Evolutionary conservation across 2,329 filamentous ascomycete genomes (phyloP), one percentile per base, ranked within the genome.

Genomic region (Colletotrichum cereale): DNA sequence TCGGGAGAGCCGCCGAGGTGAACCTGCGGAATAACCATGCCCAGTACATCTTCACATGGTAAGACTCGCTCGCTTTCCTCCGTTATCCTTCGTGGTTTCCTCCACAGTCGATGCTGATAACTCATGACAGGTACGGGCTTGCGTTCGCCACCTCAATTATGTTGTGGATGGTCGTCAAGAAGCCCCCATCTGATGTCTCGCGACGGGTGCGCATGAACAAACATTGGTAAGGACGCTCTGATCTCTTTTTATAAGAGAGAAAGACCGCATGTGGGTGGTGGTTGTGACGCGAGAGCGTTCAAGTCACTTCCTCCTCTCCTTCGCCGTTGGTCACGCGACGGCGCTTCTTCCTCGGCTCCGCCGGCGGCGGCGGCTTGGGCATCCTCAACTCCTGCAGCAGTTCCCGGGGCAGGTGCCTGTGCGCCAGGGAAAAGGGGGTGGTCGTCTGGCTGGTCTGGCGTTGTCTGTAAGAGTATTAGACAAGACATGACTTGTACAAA

Each of bases 41-140:
- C 74, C 96, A 98, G 86, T 99, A 99, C 82, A 99, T 99, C 76
- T 96, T 98, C 82, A 99, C 96, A 75, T 99, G 96, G 96, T 98
- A 89, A 79, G 69, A 26, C 31, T 24, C 16, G 4, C 34, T 50
- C 24, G 3, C 10, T 18, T 58, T 52, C 53, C 44, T 44, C 40
- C 50, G 7, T 52, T 42, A 26, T 47, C 8, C 29, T 31, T 12
- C 6, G 11, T 11, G 42, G 2, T 16, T 31, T 24, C 34, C 26
- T 34, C 12, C 47, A 44, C 26, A 26, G 31, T 36, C 38, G 38
- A 48, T 40, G 50, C 72, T 74, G 47, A 74, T 48, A 26, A 60
- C 29, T 63, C 47, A 42, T 61, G 66, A 50, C 75, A 97, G 95
- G 95, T 98, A 97, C 79, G 93, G 93, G 73, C 88, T 97, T 74